phyloP scores from a whole-genome alignment of 2,329 filamentous ascomycete species.

The Aciculosporium take region DNA sequence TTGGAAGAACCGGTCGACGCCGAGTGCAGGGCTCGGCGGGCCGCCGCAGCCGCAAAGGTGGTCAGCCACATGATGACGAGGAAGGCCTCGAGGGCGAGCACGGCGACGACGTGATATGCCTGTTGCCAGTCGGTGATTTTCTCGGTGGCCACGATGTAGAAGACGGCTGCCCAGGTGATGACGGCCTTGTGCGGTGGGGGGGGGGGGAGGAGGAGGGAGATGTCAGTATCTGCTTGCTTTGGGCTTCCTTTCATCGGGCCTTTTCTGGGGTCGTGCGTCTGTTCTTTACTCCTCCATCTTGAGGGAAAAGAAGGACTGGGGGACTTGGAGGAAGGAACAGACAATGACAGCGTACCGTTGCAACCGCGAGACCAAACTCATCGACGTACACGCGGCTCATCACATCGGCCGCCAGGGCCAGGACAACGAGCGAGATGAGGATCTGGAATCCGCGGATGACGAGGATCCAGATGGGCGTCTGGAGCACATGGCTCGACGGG shows the following conservation, averaged over 20 bases:
- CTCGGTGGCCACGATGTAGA: slow-evolving; percentile 28
- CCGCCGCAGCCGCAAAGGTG: slow-evolving; percentile 26
- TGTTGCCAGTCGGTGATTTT: slow-evolving; percentile 19
- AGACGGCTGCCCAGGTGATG: slow-evolving; percentile 30
- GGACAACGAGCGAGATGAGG: slow-evolving; percentile 26
- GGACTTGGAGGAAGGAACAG: background rate
- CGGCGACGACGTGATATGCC: slow-evolving; percentile 30
- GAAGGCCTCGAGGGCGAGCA: slow-evolving; percentile 28
- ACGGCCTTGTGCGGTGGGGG: no score
- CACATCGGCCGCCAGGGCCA: slow-evolving; percentile 27
- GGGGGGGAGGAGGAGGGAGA: background rate
- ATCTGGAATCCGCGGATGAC: slow-evolving; percentile 26
- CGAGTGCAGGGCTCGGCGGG: slow-evolving; percentile 22
- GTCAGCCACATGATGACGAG: slow-evolving; percentile 34
- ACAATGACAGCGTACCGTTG: slow-evolving; percentile 27
- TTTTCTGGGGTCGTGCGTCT: no score
- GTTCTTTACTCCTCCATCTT: background rate
- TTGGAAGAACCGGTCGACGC: no score
- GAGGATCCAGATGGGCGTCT: slow-evolving; percentile 29
- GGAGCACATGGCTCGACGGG: slow-evolving; percentile 18
- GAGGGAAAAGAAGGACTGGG: background rate
- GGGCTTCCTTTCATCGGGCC: no score
- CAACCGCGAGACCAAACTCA: slow-evolving; percentile 25
- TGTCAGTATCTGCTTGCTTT: slow-evolving; percentile 6
- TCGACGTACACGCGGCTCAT: slow-evolving; percentile 27